phyloP scores from a whole-genome alignment of 1,139 yeast genomes.

The Zygosaccharomyces pseudobailii region DNA sequence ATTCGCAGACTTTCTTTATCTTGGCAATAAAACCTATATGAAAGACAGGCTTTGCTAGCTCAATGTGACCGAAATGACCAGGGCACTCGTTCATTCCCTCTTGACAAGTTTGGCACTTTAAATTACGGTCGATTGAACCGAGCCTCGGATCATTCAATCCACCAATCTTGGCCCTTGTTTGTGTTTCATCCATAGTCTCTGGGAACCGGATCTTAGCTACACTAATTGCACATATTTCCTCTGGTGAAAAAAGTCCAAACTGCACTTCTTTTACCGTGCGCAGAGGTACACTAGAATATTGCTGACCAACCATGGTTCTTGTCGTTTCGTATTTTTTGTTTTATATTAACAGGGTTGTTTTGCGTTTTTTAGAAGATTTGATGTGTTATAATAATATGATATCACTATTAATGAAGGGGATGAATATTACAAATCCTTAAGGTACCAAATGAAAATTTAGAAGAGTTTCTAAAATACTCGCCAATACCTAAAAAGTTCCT shows the following conservation, averaged over 20 bases:
- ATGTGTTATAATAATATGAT: background rate
- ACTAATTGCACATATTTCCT: constrained; percentile 92
- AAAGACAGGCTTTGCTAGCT: constrained; percentile 95
- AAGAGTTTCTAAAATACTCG: background rate
- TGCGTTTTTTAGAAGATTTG: background rate
- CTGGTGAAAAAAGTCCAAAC: constrained; percentile 96
- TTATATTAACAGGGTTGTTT: constrained; percentile 1
- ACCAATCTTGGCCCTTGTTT: constrained; percentile 91
- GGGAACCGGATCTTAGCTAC: constrained; percentile 98
- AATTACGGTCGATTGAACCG: constrained; percentile 95
- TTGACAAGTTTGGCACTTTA: constrained; percentile 98
- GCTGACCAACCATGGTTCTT: constrained; percentile 49
- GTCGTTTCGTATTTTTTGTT: constrained; percentile 5
- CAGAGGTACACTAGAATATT: constrained; percentile 96
- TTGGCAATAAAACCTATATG: constrained; percentile 93
- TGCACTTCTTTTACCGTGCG: constrained; percentile 97
- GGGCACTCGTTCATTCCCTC: constrained; percentile 99
- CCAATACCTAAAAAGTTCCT: background rate
- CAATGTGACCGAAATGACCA: constrained; percentile 99
- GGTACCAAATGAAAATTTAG: constrained; percentile 2
- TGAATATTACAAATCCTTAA: background rate
- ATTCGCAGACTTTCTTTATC: constrained; percentile 91
- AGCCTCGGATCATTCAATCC: constrained; percentile 96
- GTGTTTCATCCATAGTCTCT: constrained; percentile 97
- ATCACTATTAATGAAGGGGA: background rate